phyloP scores from a whole-genome alignment of 768 basidiomycete species.

The Tulasnella sp. region DNA sequence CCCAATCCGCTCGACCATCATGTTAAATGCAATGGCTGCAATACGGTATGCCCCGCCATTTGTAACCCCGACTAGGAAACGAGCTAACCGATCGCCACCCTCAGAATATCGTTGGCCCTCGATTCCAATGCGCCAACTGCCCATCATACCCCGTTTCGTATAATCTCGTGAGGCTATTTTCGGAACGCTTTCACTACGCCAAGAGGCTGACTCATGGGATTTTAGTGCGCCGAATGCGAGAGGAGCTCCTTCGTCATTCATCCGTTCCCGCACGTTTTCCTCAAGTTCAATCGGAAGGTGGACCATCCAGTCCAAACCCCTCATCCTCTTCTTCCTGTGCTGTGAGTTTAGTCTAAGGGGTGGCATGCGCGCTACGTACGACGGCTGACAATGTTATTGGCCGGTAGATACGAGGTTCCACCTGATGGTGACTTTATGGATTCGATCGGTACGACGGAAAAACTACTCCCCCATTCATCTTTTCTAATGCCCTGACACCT shows the following conservation, averaged over 20 bases:
- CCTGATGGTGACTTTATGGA: conserved; percentile 1
- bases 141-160: conserved; percentile 62
- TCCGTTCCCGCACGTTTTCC: conserved; percentile 77
- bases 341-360: conserved; percentile 42
- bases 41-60: conserved; percentile 44
- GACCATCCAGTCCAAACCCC: conserved; percentile 49
- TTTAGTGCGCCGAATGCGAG: conserved; percentile 76
- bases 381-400: background rate
- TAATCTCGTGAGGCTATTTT: conserved; percentile 53
- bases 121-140: conserved; percentile 89
- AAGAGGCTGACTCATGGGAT: conserved; percentile 6
- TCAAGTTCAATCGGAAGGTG: conserved; percentile 78
- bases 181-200: conserved; percentile 2
- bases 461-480: background rate
- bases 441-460: background rate
- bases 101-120: conserved; percentile 64
- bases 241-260: conserved; percentile 66
- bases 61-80: no score
- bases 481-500: no score
- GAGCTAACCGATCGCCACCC: background rate
- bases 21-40: conserved; percentile 53
- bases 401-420: conserved; percentile 11
- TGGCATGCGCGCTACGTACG: background rate
- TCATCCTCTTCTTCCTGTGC: conserved; percentile 55
- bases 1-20: conserved; percentile 45